These are phyloP conservation scores for Corymbia citriodora DNA, from an alignment of 441 rosid genomes.

Conservation along the genomic window DNA sequence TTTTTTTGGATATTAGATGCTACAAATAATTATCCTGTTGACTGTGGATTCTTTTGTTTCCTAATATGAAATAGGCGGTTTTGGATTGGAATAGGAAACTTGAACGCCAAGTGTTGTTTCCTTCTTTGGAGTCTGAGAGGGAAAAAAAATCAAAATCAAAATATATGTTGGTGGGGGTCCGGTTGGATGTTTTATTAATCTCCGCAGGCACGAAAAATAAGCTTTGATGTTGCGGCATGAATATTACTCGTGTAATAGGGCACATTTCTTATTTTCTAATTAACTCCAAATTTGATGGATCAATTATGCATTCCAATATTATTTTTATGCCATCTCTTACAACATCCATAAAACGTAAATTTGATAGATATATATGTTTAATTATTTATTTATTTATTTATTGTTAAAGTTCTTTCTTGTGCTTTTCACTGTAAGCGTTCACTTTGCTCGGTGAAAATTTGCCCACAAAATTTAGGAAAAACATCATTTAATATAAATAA, in stretches of 20 bases:
- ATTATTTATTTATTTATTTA: neutral
- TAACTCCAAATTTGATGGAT: no score
- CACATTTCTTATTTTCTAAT: neutral
- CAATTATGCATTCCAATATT: no score
- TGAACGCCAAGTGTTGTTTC: neutral
- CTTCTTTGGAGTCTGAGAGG: neutral
- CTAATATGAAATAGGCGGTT: neutral
- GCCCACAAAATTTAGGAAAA: neutral
- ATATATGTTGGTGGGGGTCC: neutral
- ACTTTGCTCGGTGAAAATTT: neutral
- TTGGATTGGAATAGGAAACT: neutral
- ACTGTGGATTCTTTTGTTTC: neutral
- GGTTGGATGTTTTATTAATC: neutral
- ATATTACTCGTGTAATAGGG: neutral
- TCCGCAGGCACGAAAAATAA: neutral
- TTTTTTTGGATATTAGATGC: neutral
- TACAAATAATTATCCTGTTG: neutral
- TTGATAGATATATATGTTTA: neutral
- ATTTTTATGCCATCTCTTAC: neutral
- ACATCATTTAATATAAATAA: neutral
- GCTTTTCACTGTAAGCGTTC: neutral
- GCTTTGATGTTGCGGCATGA: rapidly evolving
- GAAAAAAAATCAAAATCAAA: neutral
- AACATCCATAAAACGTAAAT: neutral
- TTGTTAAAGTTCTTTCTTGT: neutral